Base-by-base conservation (phyloP, 2,329 filamentous ascomycete genomes). In the Trichoderma sp. region DNA sequence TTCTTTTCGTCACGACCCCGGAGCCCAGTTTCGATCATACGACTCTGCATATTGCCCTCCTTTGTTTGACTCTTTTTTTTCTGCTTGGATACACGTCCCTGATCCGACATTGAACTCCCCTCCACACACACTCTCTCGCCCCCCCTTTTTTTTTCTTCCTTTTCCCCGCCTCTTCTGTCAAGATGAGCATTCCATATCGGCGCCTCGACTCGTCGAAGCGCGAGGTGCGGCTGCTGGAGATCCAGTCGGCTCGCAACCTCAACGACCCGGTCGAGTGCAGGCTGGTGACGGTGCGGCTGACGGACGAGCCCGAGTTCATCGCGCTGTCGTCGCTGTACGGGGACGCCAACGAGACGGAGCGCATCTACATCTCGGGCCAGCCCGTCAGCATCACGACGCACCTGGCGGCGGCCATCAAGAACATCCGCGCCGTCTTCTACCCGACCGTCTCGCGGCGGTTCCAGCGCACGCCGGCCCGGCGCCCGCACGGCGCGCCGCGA, bases 361-460 rank as follows among this genome's bases (percentile, higher is more conserved):
- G 59, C 24, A 62, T 62, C 24, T 62, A 51, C 34, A 41, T 62
- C n/a, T 62, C 59, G n/a, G 59, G 59, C 21, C n/a, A 52, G 48
- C 59, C 59, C 39, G 26, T 62, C 21, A 45, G 19, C 59, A 62
- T 62, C 26, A 62, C 59, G 7, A 7, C 48, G 3, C 59, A 62
- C 39, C 41, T 62, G n/a, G 39, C 59, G 7, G 24, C 24, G n/a
- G 59, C 59, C 39, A 50, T 62, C 39, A 62, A 45, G 39, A 62
- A 62, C 48, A 62, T 62, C 39, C 59, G 59, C 48, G 59, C 59
- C 48, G 59, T 62, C 59, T 62, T 62, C 59, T 62, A 62, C n/a
- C 59, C 59, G 47, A 62, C 59, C 24, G 44, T 62, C 41, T 62
- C 59, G 10, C 48, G 59, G 26, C 48, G 59, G 14, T 62, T 62